A percentile compares a stretch with the other conserved stretches of the same genome.
These are phyloP conservation scores for Erodium texanum DNA, from an alignment of 441 rosid genomes.

Conservation along the genomic window DNA sequence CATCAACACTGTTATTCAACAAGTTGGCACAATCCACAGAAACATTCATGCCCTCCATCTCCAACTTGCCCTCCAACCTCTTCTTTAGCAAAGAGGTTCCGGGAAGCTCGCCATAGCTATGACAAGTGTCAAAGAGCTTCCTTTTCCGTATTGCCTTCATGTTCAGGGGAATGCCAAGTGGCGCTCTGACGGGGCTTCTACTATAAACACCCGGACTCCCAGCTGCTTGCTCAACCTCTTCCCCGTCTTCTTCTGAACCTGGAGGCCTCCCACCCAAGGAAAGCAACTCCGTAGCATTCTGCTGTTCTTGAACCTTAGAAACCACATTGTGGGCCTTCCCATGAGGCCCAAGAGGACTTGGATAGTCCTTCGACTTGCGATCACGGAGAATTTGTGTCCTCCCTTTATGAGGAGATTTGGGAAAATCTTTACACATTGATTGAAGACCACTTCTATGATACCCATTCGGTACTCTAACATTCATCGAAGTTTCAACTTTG, in stretches of 20 bases:
- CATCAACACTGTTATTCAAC: slow-evolving; percentile 57
- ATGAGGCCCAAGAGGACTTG: no score
- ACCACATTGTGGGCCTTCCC: no score
- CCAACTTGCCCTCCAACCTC: slow-evolving; percentile 49
- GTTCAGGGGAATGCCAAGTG: slow-evolving; percentile 62
- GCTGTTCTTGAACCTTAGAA: slow-evolving; percentile 31
- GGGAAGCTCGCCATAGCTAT: slow-evolving; percentile 34
- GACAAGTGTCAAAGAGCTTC: no score
- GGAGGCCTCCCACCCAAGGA: slow-evolving; percentile 46
- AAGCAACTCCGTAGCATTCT: slow-evolving; percentile 39
- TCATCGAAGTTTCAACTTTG: background rate
- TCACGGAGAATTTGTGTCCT: no score
- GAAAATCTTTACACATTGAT: no score
- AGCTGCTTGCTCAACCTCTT: slow-evolving; percentile 69
- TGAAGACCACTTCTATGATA: slow-evolving; percentile 22
- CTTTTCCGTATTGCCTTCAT: slow-evolving; percentile 28
- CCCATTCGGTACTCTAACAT: slow-evolving; percentile 28
- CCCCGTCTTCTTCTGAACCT: slow-evolving; percentile 44
- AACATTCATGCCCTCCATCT: slow-evolving; percentile 43
- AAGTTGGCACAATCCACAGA: slow-evolving; percentile 44
- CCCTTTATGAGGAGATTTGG: no score
- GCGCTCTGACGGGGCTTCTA: slow-evolving; percentile 63
- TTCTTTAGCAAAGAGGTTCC: slow-evolving; percentile 49
- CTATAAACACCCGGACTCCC: slow-evolving; percentile 65
- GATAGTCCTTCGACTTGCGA: no score